Conservation (phyloP, 2,329 filamentous ascomycete species). For the Sarocladium strictum region DNA sequence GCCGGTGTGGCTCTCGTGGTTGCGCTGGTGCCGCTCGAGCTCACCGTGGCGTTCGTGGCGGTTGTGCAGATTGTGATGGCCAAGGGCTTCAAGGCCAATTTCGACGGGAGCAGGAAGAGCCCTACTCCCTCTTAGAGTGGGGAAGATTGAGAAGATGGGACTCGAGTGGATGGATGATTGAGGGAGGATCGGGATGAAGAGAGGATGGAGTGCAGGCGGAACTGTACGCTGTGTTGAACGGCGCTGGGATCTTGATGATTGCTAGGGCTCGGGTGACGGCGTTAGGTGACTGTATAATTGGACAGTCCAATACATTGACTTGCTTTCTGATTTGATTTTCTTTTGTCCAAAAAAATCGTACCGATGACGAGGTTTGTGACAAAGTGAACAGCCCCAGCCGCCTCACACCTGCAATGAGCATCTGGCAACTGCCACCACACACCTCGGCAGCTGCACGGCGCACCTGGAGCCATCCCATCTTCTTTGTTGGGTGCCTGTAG, state of each 20-base stretch:
- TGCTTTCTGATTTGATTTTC: no score
- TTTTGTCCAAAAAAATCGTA: no score
- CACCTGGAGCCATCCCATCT: no score
- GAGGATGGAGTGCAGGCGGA: background rate
- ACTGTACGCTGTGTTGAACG: no score
- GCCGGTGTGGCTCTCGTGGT: conserved; percentile 48
- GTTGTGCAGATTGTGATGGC: conserved; percentile 39
- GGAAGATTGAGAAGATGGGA: background rate
- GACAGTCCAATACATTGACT: no score
- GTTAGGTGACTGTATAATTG: background rate
- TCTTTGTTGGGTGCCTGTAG: no score
- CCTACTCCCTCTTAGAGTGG: conserved; percentile 19
- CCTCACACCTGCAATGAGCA: no score
- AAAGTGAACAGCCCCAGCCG: no score
- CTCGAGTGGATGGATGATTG: background rate
- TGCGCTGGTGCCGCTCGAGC: conserved; percentile 51
- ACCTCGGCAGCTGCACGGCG: no score
- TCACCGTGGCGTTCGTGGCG: conserved; percentile 39
- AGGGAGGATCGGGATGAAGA: background rate
- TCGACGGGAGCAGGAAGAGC: conserved; percentile 25
- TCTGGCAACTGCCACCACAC: no score
- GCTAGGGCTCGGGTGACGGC: background rate
- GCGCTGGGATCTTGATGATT: background rate
- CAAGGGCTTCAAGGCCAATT: conserved; percentile 28
- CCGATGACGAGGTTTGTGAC: no score